Evolutionary conservation across 2,329 filamentous ascomycete species (phyloP), one percentile per base, ranked within the genome.

Genomic region (Byssothecium circinans): DNA sequence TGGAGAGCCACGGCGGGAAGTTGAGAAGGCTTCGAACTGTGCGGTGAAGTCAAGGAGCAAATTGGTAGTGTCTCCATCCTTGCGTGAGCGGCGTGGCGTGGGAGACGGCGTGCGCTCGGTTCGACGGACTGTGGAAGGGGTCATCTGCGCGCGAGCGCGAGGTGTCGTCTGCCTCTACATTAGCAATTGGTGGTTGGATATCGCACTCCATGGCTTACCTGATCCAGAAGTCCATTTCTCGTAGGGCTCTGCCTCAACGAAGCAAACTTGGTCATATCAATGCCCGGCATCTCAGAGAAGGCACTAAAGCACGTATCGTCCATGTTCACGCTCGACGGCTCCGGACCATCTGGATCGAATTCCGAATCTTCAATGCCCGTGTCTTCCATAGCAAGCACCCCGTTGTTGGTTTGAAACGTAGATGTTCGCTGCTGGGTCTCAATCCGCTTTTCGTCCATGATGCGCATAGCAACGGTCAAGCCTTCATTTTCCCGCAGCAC

Each of bases 41-140:
- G 94, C 89, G 0, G 90, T 95, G 60, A 96, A 95, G 66, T 97
- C 94, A 57, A 89, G 79, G 36, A 96, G 79, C 27, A 96, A 78
- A 61, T 88, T 95, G 14, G 88, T 87, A 3, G 87, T 89, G 62
- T 87, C 79, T 20, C 74, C 74, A 8, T 75, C 70, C 68, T 70
- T 70, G 35, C 74, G 76, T 55, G 74, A 71, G 40, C 74, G 70
- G 52, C 80, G 77, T 34, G 83, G 75, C 67, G 82, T 78, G n/a
- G 76, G 76, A 3, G 77, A 78, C 15, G 75, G 74, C 11, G 74
- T 76, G 29, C 71, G 68, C 36, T 72, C 62, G 18, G 61, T 60
- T 12, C 73, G 73, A 50, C 75, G 75, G 11, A 74, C 69, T 18
- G 80, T 78, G 1, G 71, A 71, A 8, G 81, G 81, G 7, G 80